Base-by-base conservation (phyloP, 2,329 filamentous ascomycete species). In the Aspergillus phoenicis region DNA sequence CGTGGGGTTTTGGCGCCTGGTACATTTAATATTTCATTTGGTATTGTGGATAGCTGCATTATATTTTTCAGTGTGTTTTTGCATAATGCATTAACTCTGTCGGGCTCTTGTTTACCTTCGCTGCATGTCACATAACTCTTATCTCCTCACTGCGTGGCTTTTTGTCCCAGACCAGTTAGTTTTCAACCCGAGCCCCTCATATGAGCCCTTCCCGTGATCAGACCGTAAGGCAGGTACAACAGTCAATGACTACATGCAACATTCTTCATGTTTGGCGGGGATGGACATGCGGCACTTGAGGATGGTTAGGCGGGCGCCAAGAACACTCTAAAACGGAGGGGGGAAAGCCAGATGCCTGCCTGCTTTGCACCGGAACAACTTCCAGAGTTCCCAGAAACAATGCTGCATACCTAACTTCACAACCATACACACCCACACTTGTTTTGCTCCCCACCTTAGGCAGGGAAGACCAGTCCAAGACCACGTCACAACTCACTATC, bases 1-100 rank as follows among this genome's bases (percentile, higher is more conserved):
- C 76, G 73, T 71, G 76, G 76, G 72, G 76, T 78, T 77, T 69
- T 66, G 76, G 76, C 76, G 76, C 71, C 66, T 73, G 74, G 69
- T 73, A 69, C 62, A 70, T 69, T 26, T 36, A n/a, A 47, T 47
- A 8, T 64, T 59, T 53, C 48, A 52, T 56, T 60, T 57, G 49
- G 58, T 62, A 58, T 61, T 67, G 64, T 68, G 62, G 59, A 66
- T 70, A 68, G 59, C 62, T 66, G 60, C 63, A 67, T 68, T 49
- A 58, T 36, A 36, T 36, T 59, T 61, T 60, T 48, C 53, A 59
- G 53, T 62, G 62, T 59, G 60, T 36, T 59, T 57, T 61, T 64
- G 60, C 64, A 61, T 68, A 63, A 60, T 58, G 59, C 58, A 64
- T 63, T 53, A 58, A 66, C 60, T 57, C 55, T 48, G 38, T 41